Evolutionary conservation across 2,329 filamentous ascomycete species (phyloP), one percentile per base, ranked within the genome.

Genomic region (Neoscytalidium dimidiatum): DNA sequence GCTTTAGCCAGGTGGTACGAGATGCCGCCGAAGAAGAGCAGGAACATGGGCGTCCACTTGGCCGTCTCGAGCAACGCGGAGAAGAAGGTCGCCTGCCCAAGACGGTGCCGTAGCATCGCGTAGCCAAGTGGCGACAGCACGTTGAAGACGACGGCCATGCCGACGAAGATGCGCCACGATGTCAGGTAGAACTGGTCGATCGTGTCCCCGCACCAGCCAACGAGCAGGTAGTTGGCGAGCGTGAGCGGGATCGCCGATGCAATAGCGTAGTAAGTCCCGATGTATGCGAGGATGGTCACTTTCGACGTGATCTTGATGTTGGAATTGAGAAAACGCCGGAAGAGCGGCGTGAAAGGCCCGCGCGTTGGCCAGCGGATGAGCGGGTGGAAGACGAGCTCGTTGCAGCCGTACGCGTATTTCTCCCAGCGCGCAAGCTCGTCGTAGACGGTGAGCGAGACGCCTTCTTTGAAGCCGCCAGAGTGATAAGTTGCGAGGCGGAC

Each of bases 351-450:
- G 21, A 68, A 61, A 11, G 67, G 67, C 3, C 66, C 63, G 29
- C 26, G 53, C 9, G 29, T 43, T 13, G 57, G 44, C 67, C 67
- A 68, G 28, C 29, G 48, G 19, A 33, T 28, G 8, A 68, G 33
- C 8, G 67, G 67, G 43, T 68, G 31, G 58, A 68, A 68, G 28
- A 68, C 61, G 1, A 68, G 58, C 29, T 68, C 67, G 35, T 58
- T 68, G 56, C 67, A 68, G 49, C 67, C 67, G 52, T 68, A 68
- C 4, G 67, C 62, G 38, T 67, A 68, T 29, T 68, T 68, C 26
- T 66, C 57, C 67, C 67, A 68, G 0, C 67, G 56, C 9, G 57
- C 46, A 6, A 68, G 63, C 43, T 68, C 67, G 41, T 68, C 67
- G 51, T 67, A 67, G 6, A 69, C 53, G 3, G 67, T 68, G n/a